Percentiles rank a stretch among this genome's conserved stretches.
phyloP scores from a whole-genome alignment of 768 basidiomycete genomes.

The Tubosaeta sp. region DNA sequence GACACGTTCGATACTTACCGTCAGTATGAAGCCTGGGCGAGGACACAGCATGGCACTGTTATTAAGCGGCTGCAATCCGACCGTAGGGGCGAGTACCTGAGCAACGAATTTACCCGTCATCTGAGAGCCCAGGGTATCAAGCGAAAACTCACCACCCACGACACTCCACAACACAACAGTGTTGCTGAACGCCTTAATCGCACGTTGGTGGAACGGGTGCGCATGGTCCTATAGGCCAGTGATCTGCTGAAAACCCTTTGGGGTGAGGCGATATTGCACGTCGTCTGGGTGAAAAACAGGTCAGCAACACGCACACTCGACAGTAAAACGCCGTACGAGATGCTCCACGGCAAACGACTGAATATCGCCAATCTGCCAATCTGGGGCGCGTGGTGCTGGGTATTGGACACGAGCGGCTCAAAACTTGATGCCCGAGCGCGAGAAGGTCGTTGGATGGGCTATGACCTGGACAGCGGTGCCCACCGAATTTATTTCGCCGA shows the following conservation, averaged over 20 bases:
- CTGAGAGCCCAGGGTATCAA: background rate
- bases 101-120: background rate
- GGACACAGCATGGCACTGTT: background rate
- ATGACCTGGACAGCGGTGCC: too few relatives aligned
- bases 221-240: background rate
- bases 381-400: background rate
- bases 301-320: too few relatives aligned
- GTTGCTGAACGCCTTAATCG: background rate
- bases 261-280: constrained; percentile 1
- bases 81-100: constrained; percentile 31
- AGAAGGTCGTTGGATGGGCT: too few relatives aligned
- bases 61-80: constrained; percentile 6
- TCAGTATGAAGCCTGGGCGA: background rate
- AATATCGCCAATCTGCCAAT: background rate
- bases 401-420: background rate
- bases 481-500: too few relatives aligned
- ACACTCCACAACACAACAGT: constrained; percentile 1
- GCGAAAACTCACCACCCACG: background rate
- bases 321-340: background rate
- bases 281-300: constrained; percentile 3
- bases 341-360: background rate
- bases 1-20: constrained; percentile 9
- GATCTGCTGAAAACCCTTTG: background rate
- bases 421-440: background rate
- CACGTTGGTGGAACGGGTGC: background rate